phyloP scores from a whole-genome alignment of 2,329 filamentous ascomycete species.

The Aspergillus caelatus region DNA sequence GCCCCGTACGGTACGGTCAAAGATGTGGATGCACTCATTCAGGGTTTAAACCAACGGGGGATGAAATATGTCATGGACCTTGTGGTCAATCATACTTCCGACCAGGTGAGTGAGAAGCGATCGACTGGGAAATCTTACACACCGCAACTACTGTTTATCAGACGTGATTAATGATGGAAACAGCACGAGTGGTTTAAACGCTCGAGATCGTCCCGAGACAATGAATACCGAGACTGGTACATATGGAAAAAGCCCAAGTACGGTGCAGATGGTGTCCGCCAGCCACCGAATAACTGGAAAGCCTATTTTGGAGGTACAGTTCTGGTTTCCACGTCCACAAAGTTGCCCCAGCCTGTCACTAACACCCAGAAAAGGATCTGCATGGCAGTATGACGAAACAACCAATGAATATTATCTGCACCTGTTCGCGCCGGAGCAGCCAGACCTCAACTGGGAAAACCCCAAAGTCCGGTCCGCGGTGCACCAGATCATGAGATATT shows the following conservation, averaged over 20 bases:
- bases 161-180: background rate
- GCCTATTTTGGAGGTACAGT: background rate
- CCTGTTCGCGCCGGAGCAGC: conserved; percentile 73
- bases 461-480: conserved; percentile 66
- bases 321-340: background rate
- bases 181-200: conserved; percentile 60
- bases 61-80: background rate
- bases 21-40: background rate
- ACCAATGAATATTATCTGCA: conserved; percentile 75
- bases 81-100: background rate
- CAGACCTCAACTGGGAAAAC: conserved; percentile 82
- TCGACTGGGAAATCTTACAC: background rate
- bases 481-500: conserved; percentile 75
- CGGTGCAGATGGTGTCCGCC: conserved; percentile 58
- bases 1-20: background rate
- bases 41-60: background rate
- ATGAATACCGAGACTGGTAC: conserved; percentile 70
- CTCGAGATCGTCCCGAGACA: conserved; percentile 61
- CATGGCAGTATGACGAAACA: conserved; percentile 56
- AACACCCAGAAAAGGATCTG: background rate
- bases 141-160: background rate
- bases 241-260: conserved; percentile 57
- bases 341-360: background rate
- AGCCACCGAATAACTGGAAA: conserved; percentile 68
- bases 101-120: background rate